Evolutionary conservation across 179 eudicot genomes (phyloP).

Genomic region (Nepenthes alata): DNA sequence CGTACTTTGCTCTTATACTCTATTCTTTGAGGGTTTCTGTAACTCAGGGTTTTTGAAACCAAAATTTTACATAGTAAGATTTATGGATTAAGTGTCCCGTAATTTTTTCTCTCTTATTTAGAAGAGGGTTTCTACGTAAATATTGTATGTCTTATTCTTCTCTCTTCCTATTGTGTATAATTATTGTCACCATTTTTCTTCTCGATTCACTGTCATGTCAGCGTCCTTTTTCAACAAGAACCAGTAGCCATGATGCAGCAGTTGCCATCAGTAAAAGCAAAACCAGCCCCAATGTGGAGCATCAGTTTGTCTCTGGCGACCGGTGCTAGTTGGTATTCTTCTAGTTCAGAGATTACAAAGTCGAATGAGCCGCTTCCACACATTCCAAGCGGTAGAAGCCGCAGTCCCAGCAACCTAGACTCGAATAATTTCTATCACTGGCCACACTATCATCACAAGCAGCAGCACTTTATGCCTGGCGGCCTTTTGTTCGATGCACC

Average conservation of each 20-base stretch:
- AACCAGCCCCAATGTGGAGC: conserved; percentile 34
- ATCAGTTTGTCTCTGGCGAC: conserved; percentile 52
- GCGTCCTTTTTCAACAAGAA: conserved; percentile 16
- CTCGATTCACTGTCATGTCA: no score
- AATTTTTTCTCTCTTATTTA: no score
- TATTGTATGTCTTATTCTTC: no score
- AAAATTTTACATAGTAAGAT: no score
- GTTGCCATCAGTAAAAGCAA: conserved; percentile 47
- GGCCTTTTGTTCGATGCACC: conserved; percentile 27
- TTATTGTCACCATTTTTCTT: no score
- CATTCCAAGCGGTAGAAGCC: conserved; percentile 40
- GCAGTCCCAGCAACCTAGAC: conserved; percentile 26
- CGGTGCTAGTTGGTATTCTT: conserved; percentile 40
- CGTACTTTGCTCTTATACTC: no score
- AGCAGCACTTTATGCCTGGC: conserved; percentile 29
- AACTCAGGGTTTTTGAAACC: no score
- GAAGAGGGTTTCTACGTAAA: no score
- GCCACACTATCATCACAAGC: conserved; percentile 42
- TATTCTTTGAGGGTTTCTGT: no score
- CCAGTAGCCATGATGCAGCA: conserved; percentile 81
- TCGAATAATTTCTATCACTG: conserved; percentile 35
- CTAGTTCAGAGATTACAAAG: conserved; percentile 27
- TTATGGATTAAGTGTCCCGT: no score
- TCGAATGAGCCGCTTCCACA: conserved; percentile 32
- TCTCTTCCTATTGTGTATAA: no score